These are phyloP conservation scores for Melampsora larici-populina DNA, from an alignment of 1,284 basidiomycete species.

Conservation along the genomic window DNA sequence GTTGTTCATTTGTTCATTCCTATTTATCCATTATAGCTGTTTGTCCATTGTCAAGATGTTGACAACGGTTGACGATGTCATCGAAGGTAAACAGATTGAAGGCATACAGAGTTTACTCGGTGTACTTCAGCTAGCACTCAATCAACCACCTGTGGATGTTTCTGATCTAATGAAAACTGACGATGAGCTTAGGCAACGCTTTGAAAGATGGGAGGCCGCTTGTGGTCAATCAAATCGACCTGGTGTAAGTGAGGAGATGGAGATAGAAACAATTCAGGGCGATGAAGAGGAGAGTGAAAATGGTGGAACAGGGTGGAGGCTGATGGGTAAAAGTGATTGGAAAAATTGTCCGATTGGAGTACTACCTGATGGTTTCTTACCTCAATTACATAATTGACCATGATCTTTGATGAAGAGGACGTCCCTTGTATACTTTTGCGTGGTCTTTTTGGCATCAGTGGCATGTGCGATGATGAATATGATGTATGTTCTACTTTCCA, in stretches of 20 bases:
- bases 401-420: too few relatives aligned
- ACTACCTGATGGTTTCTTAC: conserved; percentile 17
- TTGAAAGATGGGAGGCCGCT: conserved; percentile 13
- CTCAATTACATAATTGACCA: conserved; percentile 12
- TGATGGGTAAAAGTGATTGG: conserved; percentile 2
- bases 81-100: not conserved
- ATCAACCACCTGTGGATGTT: not conserved
- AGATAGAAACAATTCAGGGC: not conserved
- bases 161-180: not conserved
- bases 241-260: too few relatives aligned
- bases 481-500: too few relatives aligned
- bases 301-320: not conserved
- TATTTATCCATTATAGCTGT: not conserved
- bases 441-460: too few relatives aligned
- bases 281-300: not conserved
- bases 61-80: not conserved
- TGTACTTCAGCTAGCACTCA: not conserved
- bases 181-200: not conserved
- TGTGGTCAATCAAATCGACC: too few relatives aligned
- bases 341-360: conserved; percentile 22
- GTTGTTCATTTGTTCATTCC: not conserved
- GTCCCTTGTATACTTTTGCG: too few relatives aligned
- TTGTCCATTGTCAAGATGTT: not conserved
- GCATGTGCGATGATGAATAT: too few relatives aligned
- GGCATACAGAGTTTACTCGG: not conserved